Conservation (phyloP, 805 yeast species). For the Saccharomycopsis sp. region DNA sequence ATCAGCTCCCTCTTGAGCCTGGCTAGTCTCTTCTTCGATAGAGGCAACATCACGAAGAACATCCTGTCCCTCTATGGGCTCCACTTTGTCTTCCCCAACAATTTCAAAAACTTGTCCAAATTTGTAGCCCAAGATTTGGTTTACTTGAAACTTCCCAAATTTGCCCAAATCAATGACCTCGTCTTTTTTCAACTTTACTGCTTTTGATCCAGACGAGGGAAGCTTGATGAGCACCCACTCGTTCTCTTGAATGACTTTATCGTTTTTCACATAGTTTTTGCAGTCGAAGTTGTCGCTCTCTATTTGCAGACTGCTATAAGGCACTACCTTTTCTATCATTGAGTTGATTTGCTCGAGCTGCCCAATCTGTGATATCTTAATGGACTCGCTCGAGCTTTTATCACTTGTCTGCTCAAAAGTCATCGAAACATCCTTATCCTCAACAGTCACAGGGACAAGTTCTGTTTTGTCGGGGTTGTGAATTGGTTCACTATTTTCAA, state of each 20-base stretch:
- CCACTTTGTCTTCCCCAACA: constrained; percentile 44
- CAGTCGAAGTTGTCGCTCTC: constrained; percentile 4
- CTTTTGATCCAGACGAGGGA: constrained; percentile 75
- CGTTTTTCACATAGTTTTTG: constrained; percentile 22
- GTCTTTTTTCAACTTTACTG: constrained; percentile 58
- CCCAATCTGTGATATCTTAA: not conserved
- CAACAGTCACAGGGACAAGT: not conserved
- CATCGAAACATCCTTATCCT: not conserved
- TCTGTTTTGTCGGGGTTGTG: no score
- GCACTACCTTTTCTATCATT: not conserved
- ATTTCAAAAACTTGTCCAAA: constrained; percentile 90
- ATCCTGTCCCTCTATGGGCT: constrained; percentile 40
- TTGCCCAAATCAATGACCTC: constrained; percentile 74
- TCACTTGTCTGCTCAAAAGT: not conserved
- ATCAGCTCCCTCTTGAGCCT: constrained; percentile 27
- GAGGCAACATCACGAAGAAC: constrained; percentile 25
- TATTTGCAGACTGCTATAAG: not conserved
- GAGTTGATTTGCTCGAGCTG: not conserved
- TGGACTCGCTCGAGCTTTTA: not conserved
- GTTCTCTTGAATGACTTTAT: constrained; percentile 35
- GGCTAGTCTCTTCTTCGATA: constrained; percentile 27
- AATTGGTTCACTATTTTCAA: no score
- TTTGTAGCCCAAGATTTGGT: constrained; percentile 70
- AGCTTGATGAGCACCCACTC: constrained; percentile 60
- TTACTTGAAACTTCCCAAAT: constrained; percentile 78